These are phyloP conservation scores for Chlorella sorokiniana DNA, from an alignment of 139 green algal genomes.

Conservation along the genomic window DNA sequence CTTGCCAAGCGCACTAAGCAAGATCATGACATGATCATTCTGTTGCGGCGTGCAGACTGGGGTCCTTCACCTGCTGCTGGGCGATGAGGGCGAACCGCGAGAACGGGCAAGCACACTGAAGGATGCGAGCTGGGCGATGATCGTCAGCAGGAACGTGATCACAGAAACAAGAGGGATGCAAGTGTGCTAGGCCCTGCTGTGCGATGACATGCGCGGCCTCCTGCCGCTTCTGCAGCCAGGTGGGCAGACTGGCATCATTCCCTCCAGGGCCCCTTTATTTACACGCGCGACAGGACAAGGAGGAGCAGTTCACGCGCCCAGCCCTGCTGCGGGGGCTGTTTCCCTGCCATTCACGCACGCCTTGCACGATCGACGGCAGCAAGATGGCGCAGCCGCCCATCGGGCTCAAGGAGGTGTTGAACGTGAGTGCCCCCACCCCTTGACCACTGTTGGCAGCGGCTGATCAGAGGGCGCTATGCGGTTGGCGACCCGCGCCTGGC, in stretches of 20 bases:
- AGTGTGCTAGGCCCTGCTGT: too few relatives aligned
- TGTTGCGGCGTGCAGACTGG: too few relatives aligned
- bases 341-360: not conserved
- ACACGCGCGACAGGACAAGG: not conserved
- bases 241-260: not conserved
- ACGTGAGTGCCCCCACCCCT: slow-evolving; percentile 35
- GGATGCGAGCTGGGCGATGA: too few relatives aligned
- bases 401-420: slow-evolving; percentile 35
- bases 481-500: too few relatives aligned
- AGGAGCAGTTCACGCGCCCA: not conserved
- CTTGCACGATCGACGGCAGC: not conserved
- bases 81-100: too few relatives aligned
- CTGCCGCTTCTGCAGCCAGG: not conserved
- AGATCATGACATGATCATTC: not conserved
- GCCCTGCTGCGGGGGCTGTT: too few relatives aligned
- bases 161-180: too few relatives aligned
- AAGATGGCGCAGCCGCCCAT: slow-evolving; percentile 31
- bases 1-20: not conserved
- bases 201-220: not conserved
- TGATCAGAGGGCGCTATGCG: too few relatives aligned
- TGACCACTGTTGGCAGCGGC: too few relatives aligned
- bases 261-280: not conserved
- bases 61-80: too few relatives aligned
- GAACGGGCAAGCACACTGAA: too few relatives aligned
- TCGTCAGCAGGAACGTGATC: too few relatives aligned